Conservation (phyloP, 164 flowering plant genomes). For the Cinnamomum chago region DNA sequence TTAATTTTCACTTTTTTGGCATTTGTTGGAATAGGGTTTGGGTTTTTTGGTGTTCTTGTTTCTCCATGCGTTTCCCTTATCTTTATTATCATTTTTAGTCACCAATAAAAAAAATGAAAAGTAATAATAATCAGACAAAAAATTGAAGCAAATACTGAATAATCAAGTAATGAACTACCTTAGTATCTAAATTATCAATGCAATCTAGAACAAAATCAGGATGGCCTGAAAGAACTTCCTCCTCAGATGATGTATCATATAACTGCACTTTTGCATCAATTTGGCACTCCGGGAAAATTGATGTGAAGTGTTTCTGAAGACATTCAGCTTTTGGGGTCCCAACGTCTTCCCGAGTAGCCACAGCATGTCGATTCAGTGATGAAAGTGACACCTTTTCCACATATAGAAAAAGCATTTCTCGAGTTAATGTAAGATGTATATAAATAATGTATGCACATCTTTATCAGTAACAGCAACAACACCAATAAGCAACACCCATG, state of each 20-base stretch:
- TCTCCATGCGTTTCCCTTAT: too few relatives aligned
- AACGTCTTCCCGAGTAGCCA: slow-evolving; percentile 96
- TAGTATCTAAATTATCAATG: slow-evolving; percentile 97
- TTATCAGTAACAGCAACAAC: too few relatives aligned
- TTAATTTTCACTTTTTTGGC: too few relatives aligned
- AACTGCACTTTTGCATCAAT: slow-evolving; percentile 75
- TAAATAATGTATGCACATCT: neutral
- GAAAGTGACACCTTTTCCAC: slow-evolving; percentile 84
- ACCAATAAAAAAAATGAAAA: neutral
- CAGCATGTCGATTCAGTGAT: slow-evolving; percentile 94
- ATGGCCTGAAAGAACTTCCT: slow-evolving; percentile 82
- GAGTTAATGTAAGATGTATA: neutral
- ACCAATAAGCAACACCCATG: too few relatives aligned
- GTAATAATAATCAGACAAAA: neutral
- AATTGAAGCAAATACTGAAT: neutral
- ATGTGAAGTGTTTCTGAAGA: slow-evolving; percentile 82
- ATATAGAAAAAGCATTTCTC: slow-evolving; percentile 1
- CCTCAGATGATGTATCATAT: slow-evolving; percentile 85
- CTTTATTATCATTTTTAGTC: too few relatives aligned
- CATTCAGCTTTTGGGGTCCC: slow-evolving; percentile 90
- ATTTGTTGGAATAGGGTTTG: too few relatives aligned
- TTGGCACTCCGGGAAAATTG: slow-evolving; percentile 87
- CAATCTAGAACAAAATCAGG: slow-evolving; percentile 99
- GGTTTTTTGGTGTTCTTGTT: too few relatives aligned
- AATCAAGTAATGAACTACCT: slow-evolving; percentile 39